Evolutionary conservation across 2,329 filamentous ascomycete genomes (phyloP), one percentile per base, ranked within the genome.

Genomic region (Pseudogymnoascus sp.): DNA sequence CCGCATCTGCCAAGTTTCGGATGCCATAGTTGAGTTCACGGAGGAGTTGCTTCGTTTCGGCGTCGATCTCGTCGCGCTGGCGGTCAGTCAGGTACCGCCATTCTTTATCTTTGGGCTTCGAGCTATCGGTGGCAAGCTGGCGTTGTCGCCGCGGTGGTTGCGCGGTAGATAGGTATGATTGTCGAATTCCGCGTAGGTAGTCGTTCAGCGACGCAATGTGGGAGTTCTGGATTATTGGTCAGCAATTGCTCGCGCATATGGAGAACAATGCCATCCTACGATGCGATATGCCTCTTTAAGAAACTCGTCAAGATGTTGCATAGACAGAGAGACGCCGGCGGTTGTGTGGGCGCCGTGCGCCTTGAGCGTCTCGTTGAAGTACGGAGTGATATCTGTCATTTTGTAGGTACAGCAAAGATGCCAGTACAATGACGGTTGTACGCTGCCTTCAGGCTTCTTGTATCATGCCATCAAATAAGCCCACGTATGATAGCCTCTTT

Each of bases 221-320:
- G 6, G 86, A 83, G 73, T 96, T 94, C 92, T 96, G 71, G 16
- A 45, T 7, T 63, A 49, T 19, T 16, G 28, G 12, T 69, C 64
- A 71, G 70, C 49, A 19, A 66, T 66, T 62, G 62, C 62, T 41
- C 12, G 25, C 42, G 39, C 62, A 62, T 55, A 60, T 36, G 33
- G 52, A 62, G 60, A 61, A 55, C 49, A 35, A 62, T 60, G 67
- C 65, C 67, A 68, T 66, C 82, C 71, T 78, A 95, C 92, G 75
- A 97, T 97, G 73, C 89, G 85, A 76, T 96, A 94, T 61, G 94
- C 94, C 76, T 97, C 93, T 72, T 93, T 92, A 35, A 97, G 79
- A 73, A 97, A 99, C 70, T 89, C 89, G 73, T 97, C 90, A 60
- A 94, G 82, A 68, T 76, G 81, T 67, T 82, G 78, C 58, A 79